These are phyloP conservation scores for Carpinus viminea DNA, from an alignment of 306 rosid genomes.

Conservation along the genomic window DNA sequence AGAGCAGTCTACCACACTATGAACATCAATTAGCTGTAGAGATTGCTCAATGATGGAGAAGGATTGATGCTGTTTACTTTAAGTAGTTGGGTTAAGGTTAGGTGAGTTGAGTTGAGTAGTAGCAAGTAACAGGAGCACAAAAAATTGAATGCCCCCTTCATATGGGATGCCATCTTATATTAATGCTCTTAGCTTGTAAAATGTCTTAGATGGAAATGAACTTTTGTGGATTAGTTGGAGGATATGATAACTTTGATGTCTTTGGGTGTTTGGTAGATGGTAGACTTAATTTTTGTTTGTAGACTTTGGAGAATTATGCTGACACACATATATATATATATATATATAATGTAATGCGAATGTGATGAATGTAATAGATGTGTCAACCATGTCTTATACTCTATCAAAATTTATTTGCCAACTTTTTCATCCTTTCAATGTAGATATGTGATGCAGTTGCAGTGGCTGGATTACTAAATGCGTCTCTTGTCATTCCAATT, in stretches of 20 bases:
- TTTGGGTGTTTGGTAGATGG: constrained; percentile 9
- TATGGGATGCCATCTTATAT: background rate
- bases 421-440: constrained; percentile 18
- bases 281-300: constrained; percentile 16
- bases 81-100: background rate
- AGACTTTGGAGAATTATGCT: constrained; percentile 9
- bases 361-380: constrained; percentile 14
- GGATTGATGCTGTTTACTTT: background rate
- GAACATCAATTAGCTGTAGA: background rate
- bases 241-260: constrained; percentile 8
- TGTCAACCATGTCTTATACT: constrained; percentile 3
- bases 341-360: background rate
- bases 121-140: background rate
- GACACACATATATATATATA: background rate
- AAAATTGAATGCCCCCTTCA: background rate
- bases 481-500: constrained; percentile 89
- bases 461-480: constrained; percentile 93
- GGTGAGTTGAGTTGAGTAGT: background rate
- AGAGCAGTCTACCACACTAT: background rate
- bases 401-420: constrained; percentile 26
- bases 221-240: constrained; percentile 11
- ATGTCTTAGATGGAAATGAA: background rate
- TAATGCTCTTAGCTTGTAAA: background rate
- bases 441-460: constrained; percentile 99
- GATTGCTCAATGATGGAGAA: background rate